Conservation (phyloP, 495 filamentous ascomycete species). For the Aspergillus coremiiformis region DNA sequence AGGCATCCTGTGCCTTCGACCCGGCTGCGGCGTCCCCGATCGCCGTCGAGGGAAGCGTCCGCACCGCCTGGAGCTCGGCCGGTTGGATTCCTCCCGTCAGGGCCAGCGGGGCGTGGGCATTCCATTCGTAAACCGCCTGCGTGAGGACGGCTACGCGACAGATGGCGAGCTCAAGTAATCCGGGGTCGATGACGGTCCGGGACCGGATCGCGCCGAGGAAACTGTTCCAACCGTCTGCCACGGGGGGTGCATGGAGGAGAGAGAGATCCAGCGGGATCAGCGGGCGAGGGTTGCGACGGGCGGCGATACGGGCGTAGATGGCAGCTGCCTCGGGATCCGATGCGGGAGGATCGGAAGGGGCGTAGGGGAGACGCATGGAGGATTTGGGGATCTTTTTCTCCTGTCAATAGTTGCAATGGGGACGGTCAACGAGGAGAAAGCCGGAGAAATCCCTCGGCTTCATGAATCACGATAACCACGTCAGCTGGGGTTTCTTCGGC, state of each 20-base stretch:
- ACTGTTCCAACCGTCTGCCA: constrained; percentile 70
- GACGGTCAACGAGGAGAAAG: no score
- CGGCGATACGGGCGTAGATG: constrained; percentile 52
- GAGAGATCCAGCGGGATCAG: constrained; percentile 62
- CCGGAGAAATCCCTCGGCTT: no score
- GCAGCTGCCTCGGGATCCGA: constrained; percentile 30
- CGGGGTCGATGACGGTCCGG: constrained; percentile 54
- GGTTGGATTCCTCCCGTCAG: constrained; percentile 31
- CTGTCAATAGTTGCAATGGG: no score
- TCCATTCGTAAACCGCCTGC: constrained; percentile 72
- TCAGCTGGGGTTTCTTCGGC: no score
- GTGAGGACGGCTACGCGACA: constrained; percentile 66
- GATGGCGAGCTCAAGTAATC: constrained; percentile 37
- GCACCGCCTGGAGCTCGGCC: constrained; percentile 40
- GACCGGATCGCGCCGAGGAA: constrained; percentile 64
- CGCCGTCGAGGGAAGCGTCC: constrained; percentile 31
- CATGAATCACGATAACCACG: no score
- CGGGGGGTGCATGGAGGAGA: constrained; percentile 58
- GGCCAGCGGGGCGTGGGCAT: constrained; percentile 62
- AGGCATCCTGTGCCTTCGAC: constrained; percentile 12
- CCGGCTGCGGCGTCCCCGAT: constrained; percentile 20
- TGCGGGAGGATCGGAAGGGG: constrained; percentile 38
- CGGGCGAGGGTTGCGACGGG: constrained; percentile 53
- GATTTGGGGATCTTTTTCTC: no score
- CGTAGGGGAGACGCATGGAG: constrained; percentile 70